These are phyloP conservation scores for Geotrichum fermentans DNA, from an alignment of 1,139 yeast genomes.

Conservation along the genomic window DNA sequence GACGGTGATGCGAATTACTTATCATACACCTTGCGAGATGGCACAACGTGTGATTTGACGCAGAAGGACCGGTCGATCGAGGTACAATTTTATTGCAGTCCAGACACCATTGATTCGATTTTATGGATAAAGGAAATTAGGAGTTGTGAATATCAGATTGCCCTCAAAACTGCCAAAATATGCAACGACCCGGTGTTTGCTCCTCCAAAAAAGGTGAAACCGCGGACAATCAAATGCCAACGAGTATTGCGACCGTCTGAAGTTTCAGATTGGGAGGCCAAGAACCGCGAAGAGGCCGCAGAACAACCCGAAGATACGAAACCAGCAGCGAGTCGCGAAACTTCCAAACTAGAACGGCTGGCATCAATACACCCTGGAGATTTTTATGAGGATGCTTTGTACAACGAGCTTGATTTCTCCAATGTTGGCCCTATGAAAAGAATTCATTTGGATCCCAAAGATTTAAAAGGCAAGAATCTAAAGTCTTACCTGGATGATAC, in stretches of 20 bases:
- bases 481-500: constrained; percentile 19
- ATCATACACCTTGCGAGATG: constrained; percentile 50
- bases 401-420: constrained; percentile 14
- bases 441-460: neutral
- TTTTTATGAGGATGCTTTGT: constrained; percentile 1
- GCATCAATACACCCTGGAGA: neutral
- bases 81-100: constrained; percentile 64
- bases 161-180: constrained; percentile 53
- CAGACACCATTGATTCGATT: constrained; percentile 36
- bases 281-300: neutral
- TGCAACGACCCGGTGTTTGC: constrained; percentile 52
- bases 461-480: neutral
- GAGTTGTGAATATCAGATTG: constrained; percentile 67
- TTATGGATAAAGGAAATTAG: constrained; percentile 55
- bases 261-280: neutral
- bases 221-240: constrained; percentile 45
- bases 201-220: constrained; percentile 41
- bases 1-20: constrained; percentile 23
- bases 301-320: constrained; percentile 1
- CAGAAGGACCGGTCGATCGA: constrained; percentile 57
- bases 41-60: constrained; percentile 72
- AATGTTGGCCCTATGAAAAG: constrained; percentile 5
- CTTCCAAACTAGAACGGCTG: neutral
- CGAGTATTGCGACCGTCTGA: constrained; percentile 27
- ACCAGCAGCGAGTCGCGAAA: neutral